These are phyloP conservation scores for Gossypium davidsonii DNA, from an alignment of 441 rosid genomes.

Conservation along the genomic window DNA sequence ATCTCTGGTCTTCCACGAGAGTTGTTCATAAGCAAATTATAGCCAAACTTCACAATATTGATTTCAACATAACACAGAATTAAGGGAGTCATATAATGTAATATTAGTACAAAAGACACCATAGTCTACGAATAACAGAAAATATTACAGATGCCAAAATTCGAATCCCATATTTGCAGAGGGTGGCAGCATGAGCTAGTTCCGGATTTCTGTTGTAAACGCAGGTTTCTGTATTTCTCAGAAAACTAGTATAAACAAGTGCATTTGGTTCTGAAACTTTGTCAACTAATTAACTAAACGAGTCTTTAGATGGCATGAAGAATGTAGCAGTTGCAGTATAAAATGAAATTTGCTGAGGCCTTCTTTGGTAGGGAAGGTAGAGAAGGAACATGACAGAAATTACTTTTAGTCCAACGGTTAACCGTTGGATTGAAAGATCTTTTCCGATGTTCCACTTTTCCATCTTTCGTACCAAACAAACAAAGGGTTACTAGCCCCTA, in stretches of 20 bases:
- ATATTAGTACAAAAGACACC: neutral
- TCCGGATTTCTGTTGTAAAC: neutral
- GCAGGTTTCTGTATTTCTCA: neutral
- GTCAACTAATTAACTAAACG: neutral
- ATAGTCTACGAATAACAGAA: neutral
- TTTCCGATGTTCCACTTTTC: neutral
- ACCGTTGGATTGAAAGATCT: neutral
- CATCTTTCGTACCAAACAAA: neutral
- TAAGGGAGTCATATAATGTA: too few species aligned
- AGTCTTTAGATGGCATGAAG: neutral
- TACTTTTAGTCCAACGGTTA: neutral
- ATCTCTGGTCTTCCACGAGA: too few species aligned
- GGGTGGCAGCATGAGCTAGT: neutral
- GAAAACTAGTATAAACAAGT: slow-evolving; percentile 2
- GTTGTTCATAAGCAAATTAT: too few species aligned
- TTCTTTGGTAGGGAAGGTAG: neutral
- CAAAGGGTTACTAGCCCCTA: neutral
- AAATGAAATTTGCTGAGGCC: neutral
- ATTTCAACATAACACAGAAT: neutral
- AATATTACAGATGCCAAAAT: neutral
- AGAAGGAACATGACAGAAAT: neutral
- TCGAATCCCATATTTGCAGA: neutral
- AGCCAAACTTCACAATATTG: neutral
- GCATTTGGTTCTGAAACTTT: slow-evolving; percentile 11
- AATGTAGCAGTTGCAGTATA: neutral